phyloP scores from a whole-genome alignment of 768 basidiomycete species.

The Xerocomus brunneocitrinus region DNA sequence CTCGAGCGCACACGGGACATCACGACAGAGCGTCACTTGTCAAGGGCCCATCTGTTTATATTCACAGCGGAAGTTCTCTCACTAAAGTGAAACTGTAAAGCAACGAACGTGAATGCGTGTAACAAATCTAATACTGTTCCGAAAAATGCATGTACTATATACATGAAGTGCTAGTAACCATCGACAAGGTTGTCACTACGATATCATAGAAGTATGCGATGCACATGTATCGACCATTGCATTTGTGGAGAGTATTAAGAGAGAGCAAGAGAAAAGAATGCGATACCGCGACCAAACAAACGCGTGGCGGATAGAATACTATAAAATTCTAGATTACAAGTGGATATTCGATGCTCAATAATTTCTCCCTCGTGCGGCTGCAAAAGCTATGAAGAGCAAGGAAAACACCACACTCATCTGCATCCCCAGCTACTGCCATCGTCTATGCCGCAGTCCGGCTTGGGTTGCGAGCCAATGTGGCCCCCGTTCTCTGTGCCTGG shows the following conservation, averaged over 20 bases:
- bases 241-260: conserved; percentile 8
- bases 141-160: not conserved
- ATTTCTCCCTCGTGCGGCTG: conserved; percentile 9
- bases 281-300: conserved; percentile 13
- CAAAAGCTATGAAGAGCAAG: conserved; percentile 17
- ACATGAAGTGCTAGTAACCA: no score
- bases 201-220: conserved; percentile 13
- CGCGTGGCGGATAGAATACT: conserved; percentile 15
- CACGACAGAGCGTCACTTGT: no score
- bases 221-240: conserved; percentile 17
- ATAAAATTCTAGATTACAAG: conserved; percentile 33
- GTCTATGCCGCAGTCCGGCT: conserved; percentile 52
- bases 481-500: conserved; percentile 76
- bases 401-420: conserved; percentile 21
- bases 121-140: not conserved
- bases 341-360: conserved; percentile 29
- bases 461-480: conserved; percentile 73
- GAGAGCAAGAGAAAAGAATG: conserved; percentile 17
- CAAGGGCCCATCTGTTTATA: no score
- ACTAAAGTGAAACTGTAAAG: no score
- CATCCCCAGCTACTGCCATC: conserved; percentile 1
- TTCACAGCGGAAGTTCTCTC: no score
- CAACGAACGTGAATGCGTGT: conserved; percentile 1
- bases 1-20: no score
- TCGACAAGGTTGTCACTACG: not conserved